Conservation (phyloP, 1,139 yeast species). For the Candida mesenterica region DNA sequence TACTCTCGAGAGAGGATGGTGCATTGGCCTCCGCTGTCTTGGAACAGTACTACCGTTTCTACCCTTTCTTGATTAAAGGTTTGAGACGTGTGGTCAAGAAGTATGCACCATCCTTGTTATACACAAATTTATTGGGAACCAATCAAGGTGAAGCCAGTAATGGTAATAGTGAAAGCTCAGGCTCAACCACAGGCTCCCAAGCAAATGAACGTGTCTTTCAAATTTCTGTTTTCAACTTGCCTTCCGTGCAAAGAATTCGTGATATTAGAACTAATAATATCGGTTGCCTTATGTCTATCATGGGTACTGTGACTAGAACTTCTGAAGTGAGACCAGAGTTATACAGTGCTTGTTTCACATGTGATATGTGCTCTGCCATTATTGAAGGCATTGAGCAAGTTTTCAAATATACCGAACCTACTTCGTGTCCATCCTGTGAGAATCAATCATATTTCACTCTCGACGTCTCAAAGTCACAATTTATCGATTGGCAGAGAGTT, state of each 20-base stretch:
- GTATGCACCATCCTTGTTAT: slow-evolving; percentile 72
- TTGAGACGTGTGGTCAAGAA: slow-evolving; percentile 68
- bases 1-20: slow-evolving; percentile 75
- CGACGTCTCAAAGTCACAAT: slow-evolving; percentile 78
- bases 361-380: slow-evolving; percentile 84
- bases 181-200: slow-evolving; percentile 25
- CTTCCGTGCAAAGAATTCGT: slow-evolving; percentile 79
- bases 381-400: slow-evolving; percentile 91
- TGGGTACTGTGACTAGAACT: slow-evolving; percentile 96
- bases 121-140: slow-evolving; percentile 40
- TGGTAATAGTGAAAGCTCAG: slow-evolving; percentile 17
- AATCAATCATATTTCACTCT: slow-evolving; percentile 87
- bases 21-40: slow-evolving; percentile 85
- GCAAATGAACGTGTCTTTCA: slow-evolving; percentile 77
- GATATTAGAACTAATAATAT: slow-evolving; percentile 88
- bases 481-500: slow-evolving; percentile 96
- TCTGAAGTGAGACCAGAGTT: slow-evolving; percentile 97
- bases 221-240: slow-evolving; percentile 85
- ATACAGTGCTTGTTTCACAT: slow-evolving; percentile 80
- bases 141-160: slow-evolving; percentile 18
- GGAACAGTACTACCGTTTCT: slow-evolving; percentile 89
- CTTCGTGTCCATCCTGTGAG: slow-evolving; percentile 86
- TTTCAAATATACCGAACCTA: slow-evolving; percentile 93
- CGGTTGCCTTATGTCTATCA: slow-evolving; percentile 79
- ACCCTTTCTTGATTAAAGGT: slow-evolving; percentile 80